phyloP scores from a whole-genome alignment of 495 filamentous ascomycete genomes.

The Neurospora sp. region DNA sequence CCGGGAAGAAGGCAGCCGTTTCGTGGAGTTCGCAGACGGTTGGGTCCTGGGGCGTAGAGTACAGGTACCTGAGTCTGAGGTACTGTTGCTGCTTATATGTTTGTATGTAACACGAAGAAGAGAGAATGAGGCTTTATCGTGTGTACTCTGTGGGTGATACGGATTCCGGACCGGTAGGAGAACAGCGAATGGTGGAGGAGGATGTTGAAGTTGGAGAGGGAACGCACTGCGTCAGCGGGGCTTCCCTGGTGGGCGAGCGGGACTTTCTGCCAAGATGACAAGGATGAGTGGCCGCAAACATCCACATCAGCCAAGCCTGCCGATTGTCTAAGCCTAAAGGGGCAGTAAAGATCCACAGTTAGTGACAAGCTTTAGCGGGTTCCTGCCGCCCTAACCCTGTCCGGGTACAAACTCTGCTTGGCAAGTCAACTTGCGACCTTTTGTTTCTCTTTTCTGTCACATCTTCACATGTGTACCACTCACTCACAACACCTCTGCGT shows the following conservation, averaged over 20 bases:
- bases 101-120: neutral
- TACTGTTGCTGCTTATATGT: neutral
- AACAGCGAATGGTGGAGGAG: neutral
- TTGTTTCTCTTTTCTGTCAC: neutral
- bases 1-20: neutral
- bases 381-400: neutral
- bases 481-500: neutral
- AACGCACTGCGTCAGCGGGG: neutral
- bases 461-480: neutral
- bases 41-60: neutral
- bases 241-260: neutral
- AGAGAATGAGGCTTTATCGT: neutral
- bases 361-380: neutral
- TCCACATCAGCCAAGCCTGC: neutral
- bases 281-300: neutral
- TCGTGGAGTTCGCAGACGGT: neutral
- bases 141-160: neutral
- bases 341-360: neutral
- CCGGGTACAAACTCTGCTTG: neutral
- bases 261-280: neutral
- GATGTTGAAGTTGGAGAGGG: neutral
- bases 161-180: neutral
- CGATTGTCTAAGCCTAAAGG: neutral
- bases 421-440: neutral
- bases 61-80: neutral